Evolutionary conservation across 2,329 filamentous ascomycete genomes (phyloP), one percentile per base, ranked within the genome.

Genomic region (Talaromyces rugulosus): DNA sequence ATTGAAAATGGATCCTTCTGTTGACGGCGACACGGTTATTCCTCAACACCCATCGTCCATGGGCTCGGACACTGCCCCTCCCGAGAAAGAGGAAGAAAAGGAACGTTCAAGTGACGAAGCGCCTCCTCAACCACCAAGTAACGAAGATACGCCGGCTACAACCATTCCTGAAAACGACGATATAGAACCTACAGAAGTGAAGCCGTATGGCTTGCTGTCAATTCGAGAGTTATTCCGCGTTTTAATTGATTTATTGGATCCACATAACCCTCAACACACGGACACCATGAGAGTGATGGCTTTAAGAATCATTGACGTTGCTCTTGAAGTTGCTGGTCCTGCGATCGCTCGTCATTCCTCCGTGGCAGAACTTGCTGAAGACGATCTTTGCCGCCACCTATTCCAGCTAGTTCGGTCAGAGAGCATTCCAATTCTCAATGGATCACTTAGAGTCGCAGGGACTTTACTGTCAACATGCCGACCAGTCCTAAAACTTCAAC

Each of bases 251-350:
- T 87, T 99, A 16, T 79, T 99, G 30, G 92, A 99, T 72, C 95
- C 96, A 1, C 91, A 96, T 71, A 94, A 98, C 75, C 88, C 87
- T 58, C 91, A 94, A 68, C 91, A 97, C 74, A 96, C 92, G 2
- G 95, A 99, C 72, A 89, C 91, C 1, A 95, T 98, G 89, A 87
- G 94, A 68, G 92, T 99, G 47, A 99, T 99, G 93, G 95, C 95
- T 18, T 80, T 99, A 66, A 87, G 95, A 51, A 98, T 99, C 66
- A 95, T 99, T 60, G 95, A 99, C 74, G 95, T 99, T 52, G 95
- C 95, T 1, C 84, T 99, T 27, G 95, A 99, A 77, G 94, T 99
- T 62, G 92, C 95, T 1, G 95, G 95, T 0, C 94, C 95, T 4
- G 96, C 93, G 7, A 97, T 99, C 72, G 91, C 93, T 56, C 90